Conservation (phyloP, 2,329 filamentous ascomycete genomes). For the Alternaria triticina region DNA sequence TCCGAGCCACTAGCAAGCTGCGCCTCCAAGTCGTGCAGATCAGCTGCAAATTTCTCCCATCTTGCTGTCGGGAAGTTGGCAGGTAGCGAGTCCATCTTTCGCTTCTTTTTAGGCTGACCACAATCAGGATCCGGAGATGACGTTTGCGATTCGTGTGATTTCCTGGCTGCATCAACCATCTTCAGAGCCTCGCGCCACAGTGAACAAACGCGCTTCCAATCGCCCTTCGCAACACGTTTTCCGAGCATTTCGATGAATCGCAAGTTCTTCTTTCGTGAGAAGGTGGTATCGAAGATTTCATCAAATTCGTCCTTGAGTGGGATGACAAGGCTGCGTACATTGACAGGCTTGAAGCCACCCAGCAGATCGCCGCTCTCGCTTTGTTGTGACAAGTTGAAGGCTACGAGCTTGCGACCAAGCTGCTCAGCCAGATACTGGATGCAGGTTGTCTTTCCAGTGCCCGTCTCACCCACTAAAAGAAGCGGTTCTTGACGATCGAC, state of each 20-base stretch:
- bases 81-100: conserved; percentile 64
- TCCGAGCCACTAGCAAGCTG: conserved; percentile 76
- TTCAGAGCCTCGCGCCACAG: conserved; percentile 88
- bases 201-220: conserved; percentile 86
- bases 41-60: conserved; percentile 81
- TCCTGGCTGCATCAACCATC: conserved; percentile 70
- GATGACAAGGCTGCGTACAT: conserved; percentile 83
- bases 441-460: conserved; percentile 96
- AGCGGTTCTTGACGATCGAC: conserved; percentile 86
- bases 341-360: conserved; percentile 96
- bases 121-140: conserved; percentile 50
- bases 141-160: conserved; percentile 50
- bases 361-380: conserved; percentile 96
- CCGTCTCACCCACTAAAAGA: conserved; percentile 95
- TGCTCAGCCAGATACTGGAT: conserved; percentile 89
- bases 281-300: conserved; percentile 84
- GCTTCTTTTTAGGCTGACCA: conserved; percentile 75
- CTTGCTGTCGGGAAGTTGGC: conserved; percentile 64
- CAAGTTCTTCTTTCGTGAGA: conserved; percentile 86
- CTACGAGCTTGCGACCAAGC: conserved; percentile 84
- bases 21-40: conserved; percentile 78
- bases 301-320: conserved; percentile 95
- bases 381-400: conserved; percentile 96
- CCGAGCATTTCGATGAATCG: conserved; percentile 78
- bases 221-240: conserved; percentile 78